Base-by-base conservation (phyloP, 2,329 filamentous ascomycete species). In the Bretziella fagacearum region DNA sequence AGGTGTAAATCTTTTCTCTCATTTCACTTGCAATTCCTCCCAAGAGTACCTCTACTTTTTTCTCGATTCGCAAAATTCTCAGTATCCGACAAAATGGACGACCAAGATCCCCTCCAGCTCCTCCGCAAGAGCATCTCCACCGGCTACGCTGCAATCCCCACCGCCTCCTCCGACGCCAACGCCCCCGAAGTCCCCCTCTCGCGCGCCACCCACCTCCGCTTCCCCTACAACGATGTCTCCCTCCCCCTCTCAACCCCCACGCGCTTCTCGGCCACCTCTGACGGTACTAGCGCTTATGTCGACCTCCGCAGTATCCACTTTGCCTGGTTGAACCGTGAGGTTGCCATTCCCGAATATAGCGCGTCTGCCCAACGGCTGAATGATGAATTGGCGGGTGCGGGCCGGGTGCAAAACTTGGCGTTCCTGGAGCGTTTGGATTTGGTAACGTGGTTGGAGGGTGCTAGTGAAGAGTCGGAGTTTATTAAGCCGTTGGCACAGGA, bases 251-350 rank as follows among this genome's bases (percentile, higher is more conserved):
- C 74, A 44, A 71, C 73, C 11, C 71, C 79, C 7, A 98, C 91
- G 54, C 84, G 91, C 56, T 96, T 96, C 67, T 44, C 43, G 25
- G 73, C 83, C 51, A 15, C 45, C 11, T 26, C 25, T 2, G 20
- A n/a, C n/a, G n/a, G n/a, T n/a, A n/a, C 35, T 3, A 18, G 11
- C 15, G 22, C 41, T 3, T 15, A 33, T 10, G 79, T 94, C 56
- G 84, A 95, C 60, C 70, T 98, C 55, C 85, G 91, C 59, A 91
- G 82, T 60, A 89, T 95, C 63, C 95, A 89, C 68, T 94, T 96
- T 59, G 86, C 86, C 48, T 98, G 86, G 85, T 71, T 84, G 57
- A 93, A 95, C 65, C 85, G 86, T 62, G 89, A 96, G 65, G 77
- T 81, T 47, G 77, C 81, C 47, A 86, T 93, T 54, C 82, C 84